Percentiles rank a stretch among this genome's conserved stretches.
Evolutionary conservation across 202 grass and related monocot genomes (phyloP).

Genomic region (Panicum hallii): DNA sequence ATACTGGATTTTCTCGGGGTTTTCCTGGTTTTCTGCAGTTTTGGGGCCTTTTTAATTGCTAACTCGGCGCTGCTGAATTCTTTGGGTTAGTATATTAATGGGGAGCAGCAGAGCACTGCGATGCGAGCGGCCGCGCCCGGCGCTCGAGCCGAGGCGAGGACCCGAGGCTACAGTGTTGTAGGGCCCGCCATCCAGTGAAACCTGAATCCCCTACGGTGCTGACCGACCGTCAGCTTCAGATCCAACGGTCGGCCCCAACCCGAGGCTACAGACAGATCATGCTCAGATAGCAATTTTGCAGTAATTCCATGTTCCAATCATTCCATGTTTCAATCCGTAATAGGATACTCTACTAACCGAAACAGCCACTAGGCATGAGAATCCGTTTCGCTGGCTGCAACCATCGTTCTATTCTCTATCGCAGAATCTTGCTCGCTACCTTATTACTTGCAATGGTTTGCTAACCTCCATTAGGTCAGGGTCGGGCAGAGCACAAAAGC

Average conservation of each 20-base stretch:
- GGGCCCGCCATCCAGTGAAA: background rate
- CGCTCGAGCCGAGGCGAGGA: conserved; percentile 35
- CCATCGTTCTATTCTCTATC: background rate
- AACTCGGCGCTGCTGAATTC: conserved; percentile 25
- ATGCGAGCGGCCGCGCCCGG: conserved; percentile 5
- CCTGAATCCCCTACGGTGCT: background rate
- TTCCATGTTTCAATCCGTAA: conserved; percentile 1
- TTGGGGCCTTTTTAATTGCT: background rate
- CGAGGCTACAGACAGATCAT: too few species aligned
- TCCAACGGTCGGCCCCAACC: background rate
- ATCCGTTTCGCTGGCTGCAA: conserved; percentile 38
- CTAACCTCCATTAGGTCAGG: background rate
- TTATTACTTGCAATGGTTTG: background rate
- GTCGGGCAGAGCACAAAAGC: too few species aligned
- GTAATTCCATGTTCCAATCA: background rate
- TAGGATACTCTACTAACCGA: conserved; percentile 3
- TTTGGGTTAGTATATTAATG: conserved; percentile 24
- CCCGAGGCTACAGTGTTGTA: background rate
- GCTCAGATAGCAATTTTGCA: background rate
- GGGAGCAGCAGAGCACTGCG: conserved; percentile 25
- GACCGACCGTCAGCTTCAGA: background rate
- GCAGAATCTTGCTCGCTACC: background rate
- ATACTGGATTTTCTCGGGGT: conserved; percentile 1
- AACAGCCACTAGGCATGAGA: background rate
- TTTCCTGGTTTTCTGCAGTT: conserved; percentile 11